A percentile compares a stretch with the other conserved stretches of the same genome.
Conservation (phyloP, 1,284 basidiomycete genomes). For the Ustilago tritici region DNA sequence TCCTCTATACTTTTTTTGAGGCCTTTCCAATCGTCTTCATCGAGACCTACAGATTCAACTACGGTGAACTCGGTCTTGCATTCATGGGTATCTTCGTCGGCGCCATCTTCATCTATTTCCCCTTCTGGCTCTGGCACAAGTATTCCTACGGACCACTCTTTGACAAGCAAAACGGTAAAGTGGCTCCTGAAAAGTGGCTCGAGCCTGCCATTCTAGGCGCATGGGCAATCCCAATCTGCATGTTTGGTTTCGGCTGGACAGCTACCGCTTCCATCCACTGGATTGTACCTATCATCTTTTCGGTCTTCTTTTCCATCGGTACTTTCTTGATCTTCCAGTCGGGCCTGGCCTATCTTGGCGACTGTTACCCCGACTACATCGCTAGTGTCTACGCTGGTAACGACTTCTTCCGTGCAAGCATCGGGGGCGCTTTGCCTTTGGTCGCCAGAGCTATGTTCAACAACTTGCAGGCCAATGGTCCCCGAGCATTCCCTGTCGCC, state of each 20-base stretch:
- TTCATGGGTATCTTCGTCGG: conserved; percentile 59
- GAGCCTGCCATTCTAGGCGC: conserved; percentile 48
- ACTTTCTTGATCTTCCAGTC: conserved; percentile 59
- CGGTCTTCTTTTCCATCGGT: conserved; percentile 44
- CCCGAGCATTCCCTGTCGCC: conserved; percentile 52
- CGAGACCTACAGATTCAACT: conserved; percentile 60
- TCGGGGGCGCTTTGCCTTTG: conserved; percentile 56
- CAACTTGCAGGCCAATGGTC: conserved; percentile 55
- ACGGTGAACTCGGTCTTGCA: conserved; percentile 49
- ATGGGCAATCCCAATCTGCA: conserved; percentile 72
- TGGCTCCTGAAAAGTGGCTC: conserved; percentile 58
- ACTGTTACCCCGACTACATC: conserved; percentile 53
- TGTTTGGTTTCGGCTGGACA: conserved; percentile 65
- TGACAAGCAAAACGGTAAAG: conserved; percentile 36
- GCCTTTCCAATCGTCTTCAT: conserved; percentile 57
- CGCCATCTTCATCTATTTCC: conserved; percentile 38
- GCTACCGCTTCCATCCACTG: conserved; percentile 54
- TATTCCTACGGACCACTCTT: conserved; percentile 39
- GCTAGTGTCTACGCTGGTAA: conserved; percentile 58
- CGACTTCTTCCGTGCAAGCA: conserved; percentile 53
- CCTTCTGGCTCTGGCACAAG: conserved; percentile 37
- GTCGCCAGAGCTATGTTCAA: conserved; percentile 55
- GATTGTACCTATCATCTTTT: conserved; percentile 57
- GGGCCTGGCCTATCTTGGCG: conserved; percentile 46
- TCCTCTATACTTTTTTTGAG: conserved; percentile 55